phyloP scores from a whole-genome alignment of 2,329 filamentous ascomycete species.

The Diaporthe sp. region DNA sequence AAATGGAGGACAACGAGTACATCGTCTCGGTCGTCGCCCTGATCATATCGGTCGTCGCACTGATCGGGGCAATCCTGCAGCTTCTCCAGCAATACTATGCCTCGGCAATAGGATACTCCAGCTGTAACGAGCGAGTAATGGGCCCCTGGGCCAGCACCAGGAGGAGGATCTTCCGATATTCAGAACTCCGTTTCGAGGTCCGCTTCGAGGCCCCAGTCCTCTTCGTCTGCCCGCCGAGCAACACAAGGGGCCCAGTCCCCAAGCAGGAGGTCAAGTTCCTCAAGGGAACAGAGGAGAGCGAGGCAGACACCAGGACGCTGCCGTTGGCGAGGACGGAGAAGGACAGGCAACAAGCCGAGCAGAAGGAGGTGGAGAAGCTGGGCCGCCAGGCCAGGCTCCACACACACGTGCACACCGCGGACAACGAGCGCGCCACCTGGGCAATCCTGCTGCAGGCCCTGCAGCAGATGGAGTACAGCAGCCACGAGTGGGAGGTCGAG shows the following conservation, averaged over 20 bases:
- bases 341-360: slow-evolving; percentile 29
- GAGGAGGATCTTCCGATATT: slow-evolving; percentile 55
- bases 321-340: slow-evolving; percentile 15
- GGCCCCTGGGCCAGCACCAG: slow-evolving; percentile 60
- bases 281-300: slow-evolving; percentile 55
- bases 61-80: slow-evolving; percentile 61
- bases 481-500: slow-evolving; percentile 59
- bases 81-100: slow-evolving; percentile 65
- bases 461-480: slow-evolving; percentile 64
- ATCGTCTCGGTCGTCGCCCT: slow-evolving; percentile 60
- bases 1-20: slow-evolving; percentile 47
- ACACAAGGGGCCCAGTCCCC: slow-evolving; percentile 53
- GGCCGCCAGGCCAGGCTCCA: slow-evolving; percentile 48
- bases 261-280: slow-evolving; percentile 53
- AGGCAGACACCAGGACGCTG: slow-evolving; percentile 48
- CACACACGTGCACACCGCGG: slow-evolving; percentile 63
- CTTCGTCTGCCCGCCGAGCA: slow-evolving; percentile 61
- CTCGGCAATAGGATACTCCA: slow-evolving; percentile 64
- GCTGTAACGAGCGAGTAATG: slow-evolving; percentile 63
- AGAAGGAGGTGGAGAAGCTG: slow-evolving; percentile 38
- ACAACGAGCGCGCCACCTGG: slow-evolving; percentile 71
- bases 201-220: slow-evolving; percentile 65
- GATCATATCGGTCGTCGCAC: slow-evolving; percentile 62
- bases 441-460: slow-evolving; percentile 63
- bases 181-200: slow-evolving; percentile 65